These are phyloP conservation scores for Myxozyma nipponensis DNA, from an alignment of 805 yeast genomes.

Conservation along the genomic window DNA sequence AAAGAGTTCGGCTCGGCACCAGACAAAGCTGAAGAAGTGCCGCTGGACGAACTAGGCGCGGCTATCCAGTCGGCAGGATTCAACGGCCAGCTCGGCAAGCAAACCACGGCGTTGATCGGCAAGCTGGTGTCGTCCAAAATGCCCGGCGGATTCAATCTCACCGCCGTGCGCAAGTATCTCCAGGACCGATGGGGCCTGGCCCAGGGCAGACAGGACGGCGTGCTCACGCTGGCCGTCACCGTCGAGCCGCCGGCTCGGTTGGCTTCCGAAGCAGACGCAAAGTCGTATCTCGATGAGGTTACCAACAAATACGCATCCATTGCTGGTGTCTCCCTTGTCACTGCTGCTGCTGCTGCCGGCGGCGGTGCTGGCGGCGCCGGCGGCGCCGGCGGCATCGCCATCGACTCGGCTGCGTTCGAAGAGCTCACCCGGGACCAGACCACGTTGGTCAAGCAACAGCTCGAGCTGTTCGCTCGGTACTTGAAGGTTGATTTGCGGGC, in stretches of 20 bases:
- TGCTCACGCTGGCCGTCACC: slow-evolving; percentile 74
- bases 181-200: slow-evolving; percentile 91
- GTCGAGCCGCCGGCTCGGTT: slow-evolving; percentile 89
- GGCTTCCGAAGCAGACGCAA: slow-evolving; percentile 83
- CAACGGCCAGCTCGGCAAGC: slow-evolving; percentile 87
- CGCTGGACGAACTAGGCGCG: slow-evolving; percentile 92
- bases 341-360: slow-evolving; percentile 57
- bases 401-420: slow-evolving; percentile 94
- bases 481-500: slow-evolving; percentile 85
- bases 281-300: slow-evolving; percentile 74
- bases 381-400: slow-evolving; percentile 73
- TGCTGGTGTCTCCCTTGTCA: slow-evolving; percentile 71
- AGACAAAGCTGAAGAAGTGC: slow-evolving; percentile 98
- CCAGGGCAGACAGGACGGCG: slow-evolving; percentile 90
- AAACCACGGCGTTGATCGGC: slow-evolving; percentile 80
- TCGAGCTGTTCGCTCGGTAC: slow-evolving; percentile 92
- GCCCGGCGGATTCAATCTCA: slow-evolving; percentile 98
- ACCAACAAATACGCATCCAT: slow-evolving; percentile 82
- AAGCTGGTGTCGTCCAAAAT: slow-evolving; percentile 93
- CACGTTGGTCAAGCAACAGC: slow-evolving; percentile 68
- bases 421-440: slow-evolving; percentile 69
- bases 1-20: slow-evolving; percentile 98
- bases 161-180: slow-evolving; percentile 87
- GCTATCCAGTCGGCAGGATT: slow-evolving; percentile 82
- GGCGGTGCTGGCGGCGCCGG: slow-evolving; percentile 49